Evolutionary conservation across 169 alveolate genomes (phyloP), one percentile per base, ranked within the genome.

Genomic region (Cryptosporidium meleagridis): DNA sequence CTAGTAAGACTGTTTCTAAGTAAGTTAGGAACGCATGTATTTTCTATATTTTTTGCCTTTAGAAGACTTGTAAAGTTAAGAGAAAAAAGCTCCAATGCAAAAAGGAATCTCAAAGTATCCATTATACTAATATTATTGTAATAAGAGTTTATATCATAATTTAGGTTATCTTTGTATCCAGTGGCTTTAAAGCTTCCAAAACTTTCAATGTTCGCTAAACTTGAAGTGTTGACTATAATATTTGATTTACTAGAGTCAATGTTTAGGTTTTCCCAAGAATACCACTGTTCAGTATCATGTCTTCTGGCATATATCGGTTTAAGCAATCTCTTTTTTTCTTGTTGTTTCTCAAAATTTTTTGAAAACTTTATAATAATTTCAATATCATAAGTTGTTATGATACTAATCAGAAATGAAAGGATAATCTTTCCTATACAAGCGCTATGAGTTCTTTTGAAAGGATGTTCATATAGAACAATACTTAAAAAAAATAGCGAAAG

Each of bases 401-500:
- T 80, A 65, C 89, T 80, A 16, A 80, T 65, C 33, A 80, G 16
- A 65, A 80, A 80, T 37, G 89, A 26, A 23, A 80, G 75, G 16
- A 67, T 45, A 39, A 80, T 80, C 62, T 80, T 80, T 9, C 89
- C 89, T 26, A 80, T 62, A 29, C 89, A 80, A 37, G 41, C 44
- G 45, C 80, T 44, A 18, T 80, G 89, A 41, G 65, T 59, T 80
- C 89, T 80, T 65, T 80, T 80, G 67, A 80, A 80, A 9, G 89
- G 89, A 80, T 80, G 89, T 26, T 80, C 89, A 67, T 80, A 65
- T n/a, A 80, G 75, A 23, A 80, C 89, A 18, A 80, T 65, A 62
- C 75, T 80, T 33, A 80, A 80, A 80, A 80, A 80, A 31, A 80
- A 80, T 29, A 80, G 52, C 5, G 89, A 59, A 44, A 80, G 59